A percentile compares a stretch with the other conserved stretches of the same genome.
Conservation (phyloP, 495 filamentous ascomycete species). For the Durotheca rogersii region DNA sequence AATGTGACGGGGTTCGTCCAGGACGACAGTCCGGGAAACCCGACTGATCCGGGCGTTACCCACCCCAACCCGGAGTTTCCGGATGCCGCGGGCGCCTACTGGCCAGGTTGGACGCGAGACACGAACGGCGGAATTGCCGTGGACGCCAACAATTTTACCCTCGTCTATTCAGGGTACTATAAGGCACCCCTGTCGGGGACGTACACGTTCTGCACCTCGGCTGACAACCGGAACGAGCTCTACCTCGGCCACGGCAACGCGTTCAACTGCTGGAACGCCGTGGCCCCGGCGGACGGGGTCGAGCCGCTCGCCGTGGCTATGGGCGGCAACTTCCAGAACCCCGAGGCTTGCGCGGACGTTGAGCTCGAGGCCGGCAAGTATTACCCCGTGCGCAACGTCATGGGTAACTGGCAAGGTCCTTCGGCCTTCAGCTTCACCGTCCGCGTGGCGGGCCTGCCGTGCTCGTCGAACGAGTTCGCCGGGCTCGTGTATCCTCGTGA, state of each 20-base stretch:
- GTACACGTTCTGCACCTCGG: conserved; percentile 1
- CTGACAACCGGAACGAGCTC: not conserved
- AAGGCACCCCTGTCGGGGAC: not conserved
- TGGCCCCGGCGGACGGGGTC: not conserved
- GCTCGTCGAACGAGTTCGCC: not conserved
- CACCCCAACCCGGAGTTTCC: not conserved
- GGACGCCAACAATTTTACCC: conserved; percentile 3
- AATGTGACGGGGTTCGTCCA: conserved; percentile 5
- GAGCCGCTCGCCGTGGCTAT: not conserved
- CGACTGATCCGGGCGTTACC: not conserved
- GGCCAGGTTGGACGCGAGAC: not conserved
- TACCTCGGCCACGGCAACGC: conserved; percentile 2
- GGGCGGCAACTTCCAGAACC: not conserved
- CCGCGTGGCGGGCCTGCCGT: conserved; percentile 1
- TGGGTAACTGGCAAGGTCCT: not conserved
- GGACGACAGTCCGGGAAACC: not conserved
- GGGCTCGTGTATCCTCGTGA: not conserved
- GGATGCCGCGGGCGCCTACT: not conserved
- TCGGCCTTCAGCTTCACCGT: conserved; percentile 8
- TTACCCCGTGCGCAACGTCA: conserved; percentile 2
- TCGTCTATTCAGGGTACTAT: conserved; percentile 7
- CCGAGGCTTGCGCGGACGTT: not conserved
- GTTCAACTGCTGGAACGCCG: conserved; percentile 1
- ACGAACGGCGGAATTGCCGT: conserved; percentile 4
- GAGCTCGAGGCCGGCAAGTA: not conserved